Evolutionary conservation across 805 yeast genomes (phyloP), one percentile per base, ranked within the genome.

Genomic region (Saccharomycopsis malanga): DNA sequence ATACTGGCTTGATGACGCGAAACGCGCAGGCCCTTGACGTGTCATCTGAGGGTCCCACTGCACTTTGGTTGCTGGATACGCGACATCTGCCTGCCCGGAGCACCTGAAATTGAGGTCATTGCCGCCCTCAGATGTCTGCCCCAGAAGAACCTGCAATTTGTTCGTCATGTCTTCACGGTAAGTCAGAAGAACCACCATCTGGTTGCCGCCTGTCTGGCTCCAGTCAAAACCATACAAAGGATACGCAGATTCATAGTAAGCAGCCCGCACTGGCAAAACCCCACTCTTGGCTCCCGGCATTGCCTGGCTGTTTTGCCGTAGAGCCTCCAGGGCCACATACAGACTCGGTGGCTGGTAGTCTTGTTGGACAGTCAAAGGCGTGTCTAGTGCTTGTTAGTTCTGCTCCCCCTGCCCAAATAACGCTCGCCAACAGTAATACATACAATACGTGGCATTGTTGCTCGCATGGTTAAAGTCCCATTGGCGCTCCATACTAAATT

Each of bases 1-100:
- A 42, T 81, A 79, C 58, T 87, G 95, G 34, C 82, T 77, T 3
- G 87, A 73, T 0, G 88, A 77, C 1, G 88, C 83, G 21, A 87
- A 59, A 47, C 81, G 64, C 44, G 74, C 72, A 2, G 51, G 53
- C 4, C 22, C 21, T 5, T 27, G 55, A 46, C 1, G 61, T 3
- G 45, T 22, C 60, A 60, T 61, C 53, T 66, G 63, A 0, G 83
- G 79, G 55, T 83, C 88, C 94, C 95, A 87, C 55, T 75, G 79
- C 20, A 86, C 55, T 42, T 77, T 71, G 0, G 95, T 85, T 9
- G 81, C 71, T 0, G 95, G 95, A 54, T 81, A 78, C 39, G 76
- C 76, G 12, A 80, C 74, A 7, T 64, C 63, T 5, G 36, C 15
- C 17, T 32, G 18, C 15, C 18, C 36, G 17, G 15, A 14, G 12